Evolutionary conservation across 495 filamentous ascomycete genomes (phyloP).

Genomic region (Clohesyomyces aquaticus): DNA sequence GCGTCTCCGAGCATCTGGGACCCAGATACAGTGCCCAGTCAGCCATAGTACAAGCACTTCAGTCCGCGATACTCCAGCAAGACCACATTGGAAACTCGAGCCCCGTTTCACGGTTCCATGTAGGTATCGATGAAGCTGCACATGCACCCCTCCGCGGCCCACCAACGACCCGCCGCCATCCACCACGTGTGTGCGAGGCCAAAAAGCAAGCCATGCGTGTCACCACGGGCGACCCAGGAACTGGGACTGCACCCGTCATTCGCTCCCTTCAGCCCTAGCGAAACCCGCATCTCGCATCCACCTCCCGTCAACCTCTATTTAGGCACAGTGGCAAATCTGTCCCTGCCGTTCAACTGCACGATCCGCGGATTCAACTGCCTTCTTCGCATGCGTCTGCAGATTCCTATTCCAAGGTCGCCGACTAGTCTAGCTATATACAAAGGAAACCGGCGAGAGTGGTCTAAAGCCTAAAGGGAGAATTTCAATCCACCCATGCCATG

Average conservation of each 20-base stretch:
- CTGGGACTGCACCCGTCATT: constrained; percentile 4
- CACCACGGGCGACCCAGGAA: constrained; percentile 20
- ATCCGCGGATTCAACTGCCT: constrained; percentile 19
- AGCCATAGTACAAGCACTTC: too few species aligned
- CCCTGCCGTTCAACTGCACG: not conserved
- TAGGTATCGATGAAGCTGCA: too few species aligned
- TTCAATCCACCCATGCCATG: too few species aligned
- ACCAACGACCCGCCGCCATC: constrained; percentile 10
- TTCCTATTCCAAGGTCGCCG: not conserved
- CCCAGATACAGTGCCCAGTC: too few species aligned
- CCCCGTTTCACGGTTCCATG: too few species aligned
- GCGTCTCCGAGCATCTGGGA: too few species aligned
- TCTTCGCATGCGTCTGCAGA: constrained; percentile 16
- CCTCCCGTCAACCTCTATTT: constrained; percentile 23
- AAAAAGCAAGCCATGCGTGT: constrained; percentile 19
- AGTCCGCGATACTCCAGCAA: too few species aligned
- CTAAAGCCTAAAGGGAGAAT: constrained; percentile 17
- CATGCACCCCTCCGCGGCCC: too few species aligned
- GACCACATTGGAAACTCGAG: too few species aligned
- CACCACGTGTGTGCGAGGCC: not conserved
- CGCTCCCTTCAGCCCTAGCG: constrained; percentile 18
- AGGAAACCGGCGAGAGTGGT: not conserved
- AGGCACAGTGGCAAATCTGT: constrained; percentile 11
- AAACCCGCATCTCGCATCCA: too few species aligned
- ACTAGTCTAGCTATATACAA: constrained; percentile 5